These are phyloP conservation scores for Blastobotrys petasosporus DNA, from an alignment of 1,139 yeast species.

Conservation along the genomic window DNA sequence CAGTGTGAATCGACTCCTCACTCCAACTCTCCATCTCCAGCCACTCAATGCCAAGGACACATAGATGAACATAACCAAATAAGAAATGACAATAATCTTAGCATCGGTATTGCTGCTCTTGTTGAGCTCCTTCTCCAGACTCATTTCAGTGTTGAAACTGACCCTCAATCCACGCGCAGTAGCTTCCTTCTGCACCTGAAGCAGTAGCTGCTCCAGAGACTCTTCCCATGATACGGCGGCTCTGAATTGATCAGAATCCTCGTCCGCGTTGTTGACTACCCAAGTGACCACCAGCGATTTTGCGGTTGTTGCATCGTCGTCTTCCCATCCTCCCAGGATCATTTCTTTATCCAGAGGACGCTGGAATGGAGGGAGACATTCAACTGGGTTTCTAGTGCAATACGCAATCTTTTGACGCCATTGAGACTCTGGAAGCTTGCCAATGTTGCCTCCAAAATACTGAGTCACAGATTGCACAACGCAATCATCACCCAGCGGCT, in stretches of 20 bases:
- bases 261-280: slow-evolving; percentile 43
- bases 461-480: slow-evolving; percentile 88
- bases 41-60: slow-evolving; percentile 82
- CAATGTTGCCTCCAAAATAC: slow-evolving; percentile 66
- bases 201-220: slow-evolving; percentile 51
- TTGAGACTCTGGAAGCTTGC: slow-evolving; percentile 41
- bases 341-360: slow-evolving; percentile 76
- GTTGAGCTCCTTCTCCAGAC: slow-evolving; percentile 77
- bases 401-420: slow-evolving; percentile 52
- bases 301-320: slow-evolving; percentile 48
- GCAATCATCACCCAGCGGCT: slow-evolving; percentile 69
- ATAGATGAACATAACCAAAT: slow-evolving; percentile 82
- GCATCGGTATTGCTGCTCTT: slow-evolving; percentile 77
- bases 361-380: slow-evolving; percentile 83
- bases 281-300: slow-evolving; percentile 73
- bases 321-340: slow-evolving; percentile 54
- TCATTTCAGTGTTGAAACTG: slow-evolving; percentile 74
- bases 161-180: slow-evolving; percentile 47
- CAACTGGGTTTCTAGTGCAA: slow-evolving; percentile 80
- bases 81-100: slow-evolving; percentile 63
- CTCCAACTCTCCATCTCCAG: slow-evolving; percentile 34
- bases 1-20: slow-evolving; percentile 61
- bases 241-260: slow-evolving; percentile 36
- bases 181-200: slow-evolving; percentile 41
- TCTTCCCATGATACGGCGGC: slow-evolving; percentile 61